Percentiles rank a stretch among this genome's conserved stretches.
phyloP scores from a whole-genome alignment of 2,329 filamentous ascomycete species.

The Rutstroemia sp. region DNA sequence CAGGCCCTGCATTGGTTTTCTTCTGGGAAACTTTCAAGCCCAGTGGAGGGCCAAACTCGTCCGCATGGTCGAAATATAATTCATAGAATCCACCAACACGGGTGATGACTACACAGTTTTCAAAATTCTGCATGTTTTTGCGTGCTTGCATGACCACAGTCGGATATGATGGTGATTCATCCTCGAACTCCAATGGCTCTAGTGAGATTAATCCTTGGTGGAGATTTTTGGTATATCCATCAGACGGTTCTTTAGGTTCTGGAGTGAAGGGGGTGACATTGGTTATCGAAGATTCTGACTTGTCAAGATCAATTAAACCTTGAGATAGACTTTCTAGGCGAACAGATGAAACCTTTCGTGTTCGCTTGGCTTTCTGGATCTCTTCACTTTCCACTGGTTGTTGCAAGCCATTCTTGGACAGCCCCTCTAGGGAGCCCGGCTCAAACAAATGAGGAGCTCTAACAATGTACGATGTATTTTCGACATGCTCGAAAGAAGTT shows the following conservation, averaged over 20 bases:
- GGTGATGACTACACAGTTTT: constrained; percentile 84
- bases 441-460: too few relatives aligned
- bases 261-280: neutral
- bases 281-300: neutral
- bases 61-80: constrained; percentile 93
- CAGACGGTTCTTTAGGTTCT: neutral
- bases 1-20: constrained; percentile 68
- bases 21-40: constrained; percentile 81
- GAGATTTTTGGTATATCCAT: constrained; percentile 34
- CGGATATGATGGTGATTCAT: constrained; percentile 57
- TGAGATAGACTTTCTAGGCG: neutral
- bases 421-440: too few relatives aligned
- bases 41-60: constrained; percentile 77
- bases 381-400: neutral
- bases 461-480: neutral
- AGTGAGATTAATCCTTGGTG: constrained; percentile 42
- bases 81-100: constrained; percentile 96
- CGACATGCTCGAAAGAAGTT: neutral
- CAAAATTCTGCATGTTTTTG: constrained; percentile 84
- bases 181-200: constrained; percentile 30
- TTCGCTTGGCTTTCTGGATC: neutral
- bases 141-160: constrained; percentile 82
- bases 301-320: constrained; percentile 3
- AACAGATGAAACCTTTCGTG: neutral
- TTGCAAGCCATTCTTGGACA: too few relatives aligned